Evolutionary conservation across 169 alveolate genomes (phyloP).

Genomic region (Neospora caninum): DNA sequence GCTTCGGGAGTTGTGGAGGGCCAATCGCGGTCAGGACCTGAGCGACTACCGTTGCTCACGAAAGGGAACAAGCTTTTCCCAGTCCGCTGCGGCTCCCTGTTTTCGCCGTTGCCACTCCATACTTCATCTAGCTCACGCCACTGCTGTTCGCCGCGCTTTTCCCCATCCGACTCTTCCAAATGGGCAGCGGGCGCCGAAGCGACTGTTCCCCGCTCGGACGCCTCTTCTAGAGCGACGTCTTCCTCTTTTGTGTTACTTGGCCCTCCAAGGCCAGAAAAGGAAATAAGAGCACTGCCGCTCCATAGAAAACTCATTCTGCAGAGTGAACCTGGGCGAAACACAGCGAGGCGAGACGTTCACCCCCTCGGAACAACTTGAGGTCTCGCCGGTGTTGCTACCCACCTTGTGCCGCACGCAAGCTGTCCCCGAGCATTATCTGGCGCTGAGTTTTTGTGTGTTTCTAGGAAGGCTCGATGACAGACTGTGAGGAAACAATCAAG

Average conservation of each 20-base stretch:
- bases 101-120: not conserved
- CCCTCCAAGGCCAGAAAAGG: not conserved
- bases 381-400: not conserved
- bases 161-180: not conserved
- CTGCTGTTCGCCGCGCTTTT: not conserved
- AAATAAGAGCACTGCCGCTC: not conserved
- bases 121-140: slow-evolving; percentile 23
- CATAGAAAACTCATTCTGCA: slow-evolving; percentile 14
- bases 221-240: not conserved
- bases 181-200: not conserved
- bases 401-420: not conserved
- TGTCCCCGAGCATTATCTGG: not conserved
- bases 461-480: too few species aligned
- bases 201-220: not conserved
- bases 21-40: not conserved
- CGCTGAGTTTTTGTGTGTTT: too few species aligned
- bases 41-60: not conserved
- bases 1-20: not conserved
- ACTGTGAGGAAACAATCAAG: too few species aligned
- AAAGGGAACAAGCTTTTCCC: not conserved
- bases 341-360: not conserved
- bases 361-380: not conserved
- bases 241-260: not conserved
- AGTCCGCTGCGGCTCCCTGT: not conserved
- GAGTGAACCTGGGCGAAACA: not conserved